Evolutionary conservation across 352 stramenopile species (phyloP), one percentile per base, ranked within the genome.

Genomic region (Globisporangium perplexum): DNA sequence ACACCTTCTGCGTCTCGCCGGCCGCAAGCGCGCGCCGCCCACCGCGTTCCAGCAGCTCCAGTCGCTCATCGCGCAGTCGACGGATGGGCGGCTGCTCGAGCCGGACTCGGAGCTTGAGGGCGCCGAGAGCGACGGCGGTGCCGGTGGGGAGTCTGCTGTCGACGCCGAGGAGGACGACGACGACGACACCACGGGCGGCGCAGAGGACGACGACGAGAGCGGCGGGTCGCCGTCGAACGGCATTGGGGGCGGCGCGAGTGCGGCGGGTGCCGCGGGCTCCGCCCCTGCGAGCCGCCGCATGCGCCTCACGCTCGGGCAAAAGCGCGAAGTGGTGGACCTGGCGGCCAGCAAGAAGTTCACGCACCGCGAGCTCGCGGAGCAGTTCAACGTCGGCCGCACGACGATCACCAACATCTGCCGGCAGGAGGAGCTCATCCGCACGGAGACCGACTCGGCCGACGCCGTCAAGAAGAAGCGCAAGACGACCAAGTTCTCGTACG

Each of bases 321-420:
- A 91, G 65, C 83, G 83, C n/a, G 78, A 91, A 57, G 80, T 93
- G 36, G 74, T 93, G 48, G 83, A 93, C 60, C 55, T 93, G 20
- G 83, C 78, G 4, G 77, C 78, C 8, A 91, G 83, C 60, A 89
- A 91, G 61, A 88, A 90, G 55, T 93, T 91, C 57, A 93, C 83
- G 38, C 83, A 91, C 59, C 79, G 79, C 28, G 81, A 93, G 57
- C 60, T 93, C 47, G 83, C 83, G 20, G 74, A 90, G 46, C 88
- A 88, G 68, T 93, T 93, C 61, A 68, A 66, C 35, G 80, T 91
- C 26, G 80, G 80, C 0, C 78, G 80, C 53, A 93, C 81, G 30
- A 93, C 83, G 20, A 90, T 93, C 63, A 93, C 83, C 42, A 93
- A 90, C 65, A 91, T 93, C 44, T 93, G 78, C 56, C 63, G 77